Base-by-base conservation (phyloP, 371 early-diverging fungal species). In the Mortierella sp. region DNA sequence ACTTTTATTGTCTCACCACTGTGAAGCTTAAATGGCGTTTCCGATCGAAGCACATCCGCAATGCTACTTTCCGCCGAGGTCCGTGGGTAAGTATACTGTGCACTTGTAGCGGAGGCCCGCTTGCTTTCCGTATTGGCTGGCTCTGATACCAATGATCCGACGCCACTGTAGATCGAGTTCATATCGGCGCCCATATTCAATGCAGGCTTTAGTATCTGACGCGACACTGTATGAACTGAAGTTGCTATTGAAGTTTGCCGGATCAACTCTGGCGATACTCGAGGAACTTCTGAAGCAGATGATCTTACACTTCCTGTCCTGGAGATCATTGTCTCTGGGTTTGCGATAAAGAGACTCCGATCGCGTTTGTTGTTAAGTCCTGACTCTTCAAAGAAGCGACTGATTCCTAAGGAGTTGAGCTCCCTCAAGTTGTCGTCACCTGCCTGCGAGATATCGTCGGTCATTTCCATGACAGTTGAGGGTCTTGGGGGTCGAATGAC, bases 351-450 rank as follows among this genome's bases (percentile, higher is more conserved):
- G 10, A 81, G 52, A 40, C 63, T 81, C 47, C 81, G 59, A 21
- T 72, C 74, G 52, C 67, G 71, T 4, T 75, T 69, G 52, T 81
- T 72, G 41, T 71, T 72, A 11, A 65, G 72, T n/a, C 76, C 70
- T 13, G 81, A 81, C 36, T 81, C 81, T 32, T 81, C 71, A 43
- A 81, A 81, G 65, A 81, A 81, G 22, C 81, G 81, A 45, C 70
- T 72, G 55, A 81, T 81, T 36, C 81, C 76, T 4, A 76, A 5
- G n/a, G 81, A 81, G 50, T 72, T 81, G 43, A 81, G 63, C 45
- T 81, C 81, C 28, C 76, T 52, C 16, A 76, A 43, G n/a, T 77
- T 77, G 15, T 79, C 80, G 15, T 74, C 81, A 3, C 76, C 76
- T 28, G 22, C 63, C 36, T 72, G 65, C 0, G 67, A 67, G 6